Percentiles rank a stretch among this genome's conserved stretches.
phyloP scores from a whole-genome alignment of 2,329 filamentous ascomycete species.

The Plectosphaerella plurivora region DNA sequence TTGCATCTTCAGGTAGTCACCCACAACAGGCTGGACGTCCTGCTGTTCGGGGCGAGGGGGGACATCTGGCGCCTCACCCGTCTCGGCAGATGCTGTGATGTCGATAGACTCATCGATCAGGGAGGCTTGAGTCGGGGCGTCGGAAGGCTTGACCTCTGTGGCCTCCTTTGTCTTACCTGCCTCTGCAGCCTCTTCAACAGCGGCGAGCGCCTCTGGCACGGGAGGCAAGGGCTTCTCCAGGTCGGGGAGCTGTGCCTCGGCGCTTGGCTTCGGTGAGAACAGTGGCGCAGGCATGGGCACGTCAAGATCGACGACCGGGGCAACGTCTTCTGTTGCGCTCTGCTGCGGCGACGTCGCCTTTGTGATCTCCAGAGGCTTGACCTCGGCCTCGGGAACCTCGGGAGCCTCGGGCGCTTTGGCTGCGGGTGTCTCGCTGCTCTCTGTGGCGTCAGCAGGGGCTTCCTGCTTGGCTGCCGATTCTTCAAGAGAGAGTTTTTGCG shows the following conservation, averaged over 20 bases:
- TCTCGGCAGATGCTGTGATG: too few relatives aligned
- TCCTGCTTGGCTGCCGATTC: background rate
- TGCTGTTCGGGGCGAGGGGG: conserved; percentile 10
- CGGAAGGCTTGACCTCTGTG: conserved; percentile 1
- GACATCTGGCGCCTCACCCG: conserved; percentile 11
- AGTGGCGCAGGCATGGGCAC: background rate
- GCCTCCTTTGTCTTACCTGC: background rate
- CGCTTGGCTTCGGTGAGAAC: conserved; percentile 22
- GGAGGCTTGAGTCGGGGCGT: background rate
- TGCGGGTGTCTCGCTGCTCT: background rate
- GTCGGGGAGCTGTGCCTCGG: conserved; percentile 18
- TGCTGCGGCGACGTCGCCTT: too few relatives aligned
- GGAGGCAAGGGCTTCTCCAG: background rate
- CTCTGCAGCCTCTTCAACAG: conserved; percentile 1
- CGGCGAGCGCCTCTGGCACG: conserved; percentile 6
- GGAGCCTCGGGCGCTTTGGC: background rate
- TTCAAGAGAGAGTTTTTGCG: conserved; percentile 1
- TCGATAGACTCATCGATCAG: too few relatives aligned
- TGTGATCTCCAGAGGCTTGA: too few relatives aligned
- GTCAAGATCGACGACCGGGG: background rate
- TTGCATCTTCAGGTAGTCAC: conserved; percentile 91
- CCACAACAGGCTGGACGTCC: conserved; percentile 67
- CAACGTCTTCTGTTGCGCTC: conserved; percentile 9
- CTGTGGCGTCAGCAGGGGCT: background rate
- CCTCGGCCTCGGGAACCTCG: conserved; percentile 5